phyloP scores from a whole-genome alignment of 2,329 filamentous ascomycete genomes.

The Ramularia collo-cygni region DNA sequence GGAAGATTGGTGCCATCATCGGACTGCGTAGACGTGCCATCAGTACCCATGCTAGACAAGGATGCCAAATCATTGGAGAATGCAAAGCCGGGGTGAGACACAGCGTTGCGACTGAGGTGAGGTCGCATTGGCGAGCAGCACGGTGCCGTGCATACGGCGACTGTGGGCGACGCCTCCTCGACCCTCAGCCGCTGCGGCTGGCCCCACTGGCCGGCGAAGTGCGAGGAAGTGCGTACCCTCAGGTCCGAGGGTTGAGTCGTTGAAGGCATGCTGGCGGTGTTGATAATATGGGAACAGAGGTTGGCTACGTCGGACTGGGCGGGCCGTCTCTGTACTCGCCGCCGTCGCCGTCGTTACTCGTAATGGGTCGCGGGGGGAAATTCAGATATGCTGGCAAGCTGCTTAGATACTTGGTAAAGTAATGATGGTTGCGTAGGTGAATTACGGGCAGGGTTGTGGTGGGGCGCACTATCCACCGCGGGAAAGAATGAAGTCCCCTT shows the following conservation, averaged over 20 bases:
- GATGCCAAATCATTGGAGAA: constrained; percentile 6
- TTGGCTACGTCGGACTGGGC: too few relatives aligned
- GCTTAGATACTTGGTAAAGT: too few relatives aligned
- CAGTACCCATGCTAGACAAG: constrained; percentile 17
- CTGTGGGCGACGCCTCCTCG: neutral
- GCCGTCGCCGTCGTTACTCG: too few relatives aligned
- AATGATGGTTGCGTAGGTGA: too few relatives aligned
- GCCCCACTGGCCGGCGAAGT: neutral
- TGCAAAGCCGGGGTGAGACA: constrained; percentile 10
- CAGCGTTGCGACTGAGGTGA: constrained; percentile 14
- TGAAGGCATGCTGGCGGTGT: constrained; percentile 17
- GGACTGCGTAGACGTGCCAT: constrained; percentile 30
- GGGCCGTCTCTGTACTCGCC: too few relatives aligned
- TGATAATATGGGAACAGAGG: neutral
- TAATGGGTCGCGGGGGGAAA: too few relatives aligned
- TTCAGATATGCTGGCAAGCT: too few relatives aligned
- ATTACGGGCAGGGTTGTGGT: too few relatives aligned
- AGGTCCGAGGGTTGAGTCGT: constrained; percentile 15
- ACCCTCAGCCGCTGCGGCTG: constrained; percentile 2
- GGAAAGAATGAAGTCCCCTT: too few relatives aligned
- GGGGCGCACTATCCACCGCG: too few relatives aligned
- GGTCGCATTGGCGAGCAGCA: constrained; percentile 16
- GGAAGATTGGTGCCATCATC: constrained; percentile 45
- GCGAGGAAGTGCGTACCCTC: constrained; percentile 19
- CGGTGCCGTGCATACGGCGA: constrained; percentile 2